Conservation (phyloP, 139 green algal genomes). For the Haematococcus lacustris region DNA sequence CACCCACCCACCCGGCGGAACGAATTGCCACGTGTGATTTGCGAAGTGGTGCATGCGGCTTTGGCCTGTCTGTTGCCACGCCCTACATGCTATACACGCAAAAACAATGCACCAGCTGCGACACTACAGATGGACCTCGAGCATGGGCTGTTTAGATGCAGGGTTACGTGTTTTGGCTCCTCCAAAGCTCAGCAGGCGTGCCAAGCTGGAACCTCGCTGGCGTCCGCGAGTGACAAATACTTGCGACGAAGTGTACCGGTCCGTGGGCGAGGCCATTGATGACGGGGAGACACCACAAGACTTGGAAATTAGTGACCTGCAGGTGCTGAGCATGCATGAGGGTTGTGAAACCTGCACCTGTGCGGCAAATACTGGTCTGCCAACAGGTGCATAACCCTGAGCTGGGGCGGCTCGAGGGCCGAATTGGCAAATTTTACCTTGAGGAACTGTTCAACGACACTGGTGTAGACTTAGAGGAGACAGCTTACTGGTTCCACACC, state of each 20-base stretch:
- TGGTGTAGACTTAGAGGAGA: slow-evolving; percentile 29
- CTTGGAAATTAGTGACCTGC: neutral
- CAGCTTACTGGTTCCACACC: slow-evolving; percentile 43
- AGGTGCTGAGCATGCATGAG: neutral
- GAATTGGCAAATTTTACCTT: slow-evolving; percentile 18
- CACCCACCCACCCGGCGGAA: no score
- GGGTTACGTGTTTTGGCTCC: no score
- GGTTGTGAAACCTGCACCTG: neutral
- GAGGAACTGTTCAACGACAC: slow-evolving; percentile 22
- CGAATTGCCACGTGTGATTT: no score
- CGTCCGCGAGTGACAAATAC: slow-evolving; percentile 9
- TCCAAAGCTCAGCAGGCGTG: neutral
- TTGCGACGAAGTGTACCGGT: slow-evolving; percentile 6
- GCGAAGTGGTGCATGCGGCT: no score
- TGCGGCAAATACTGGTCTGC: neutral
- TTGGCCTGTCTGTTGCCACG: no score
- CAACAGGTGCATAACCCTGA: slow-evolving; percentile 27
- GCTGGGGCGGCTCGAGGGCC: slow-evolving; percentile 16
- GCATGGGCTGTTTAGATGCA: no score
- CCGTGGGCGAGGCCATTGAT: neutral
- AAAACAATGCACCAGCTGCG: no score
- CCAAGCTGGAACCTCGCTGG: neutral
- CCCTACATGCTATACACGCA: no score
- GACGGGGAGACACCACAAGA: neutral
- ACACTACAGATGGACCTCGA: no score